Base-by-base conservation (phyloP, 1,284 basidiomycete genomes). In the Amylostereum areolatum region DNA sequence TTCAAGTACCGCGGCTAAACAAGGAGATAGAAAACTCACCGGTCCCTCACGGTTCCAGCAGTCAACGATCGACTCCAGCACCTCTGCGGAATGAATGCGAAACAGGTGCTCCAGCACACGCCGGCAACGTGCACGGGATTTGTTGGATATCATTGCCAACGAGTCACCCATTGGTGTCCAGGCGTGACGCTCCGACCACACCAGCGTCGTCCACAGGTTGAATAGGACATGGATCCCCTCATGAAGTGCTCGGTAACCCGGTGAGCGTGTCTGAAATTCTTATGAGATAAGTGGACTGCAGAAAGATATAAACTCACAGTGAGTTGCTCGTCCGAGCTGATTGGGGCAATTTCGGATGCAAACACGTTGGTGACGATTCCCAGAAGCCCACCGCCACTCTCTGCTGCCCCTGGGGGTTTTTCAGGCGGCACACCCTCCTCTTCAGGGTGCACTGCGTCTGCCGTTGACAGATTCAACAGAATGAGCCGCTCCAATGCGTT, bases 81-180 rank as follows among this genome's bases (percentile, higher is more conserved):
- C 85, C 59, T 93, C 91, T 2, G 78, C 71, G 0, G 91, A 79
- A 54, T 91, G 83, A 0, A 80, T 75, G 31, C 87, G 85, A 71
- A 96, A 96, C 12, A 97, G 72, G 58, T 90, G 85, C 59, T 97
- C 94, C 34, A 98, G 67, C 0, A 86, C 89, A 52, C 88, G 81
- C 34, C 83, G 79, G 60, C 85, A 84, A 29, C 92, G 78, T 32
- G 72, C 60, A 50, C 86, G 73, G 29, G 85, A 77, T 44, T 86
- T 79, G 45, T 61, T 75, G 57, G 78, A 86, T 31, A 89, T 83
- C 46, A 88, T 66, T 1, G 75, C 71, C 28, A 88, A 57, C 0
- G 83, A 81, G 42, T 89, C 88, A 51, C 84, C 78, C 59, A 75
- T 75, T 2, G 83, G 74, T 11, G 75, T 74, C 65, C 71, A 75